Conservation (phyloP, 345 rosid genomes). For the Angophora floribunda region DNA sequence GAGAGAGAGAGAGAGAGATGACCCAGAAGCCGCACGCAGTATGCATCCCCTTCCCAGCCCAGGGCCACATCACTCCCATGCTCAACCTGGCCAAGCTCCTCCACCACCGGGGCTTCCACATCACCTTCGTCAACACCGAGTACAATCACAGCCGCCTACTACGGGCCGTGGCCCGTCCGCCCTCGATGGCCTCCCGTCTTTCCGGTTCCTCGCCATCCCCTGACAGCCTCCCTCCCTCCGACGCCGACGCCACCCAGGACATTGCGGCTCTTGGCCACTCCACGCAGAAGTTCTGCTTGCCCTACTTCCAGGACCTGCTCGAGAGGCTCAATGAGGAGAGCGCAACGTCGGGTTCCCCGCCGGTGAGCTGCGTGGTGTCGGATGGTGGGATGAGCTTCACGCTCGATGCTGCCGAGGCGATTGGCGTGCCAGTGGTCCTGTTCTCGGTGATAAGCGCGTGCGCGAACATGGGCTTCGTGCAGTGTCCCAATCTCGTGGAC, state of each 20-base stretch:
- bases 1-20: not conserved
- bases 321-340: not conserved
- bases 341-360: not conserved
- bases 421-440: not conserved
- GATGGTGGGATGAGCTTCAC: not conserved
- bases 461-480: not conserved
- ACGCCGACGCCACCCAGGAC: not conserved
- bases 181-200: not conserved
- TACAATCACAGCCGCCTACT: not conserved
- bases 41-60: not conserved
- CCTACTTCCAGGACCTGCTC: not conserved
- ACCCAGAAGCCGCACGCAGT: not conserved
- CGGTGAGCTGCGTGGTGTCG: not conserved
- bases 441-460: not conserved
- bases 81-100: slow-evolving; percentile 2
- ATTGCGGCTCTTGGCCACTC: not conserved
- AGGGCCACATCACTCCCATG: slow-evolving; percentile 5
- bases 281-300: not conserved
- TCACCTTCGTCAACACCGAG: slow-evolving; percentile 6
- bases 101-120: not conserved
- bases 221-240: not conserved
- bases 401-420: not conserved
- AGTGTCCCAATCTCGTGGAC: not conserved
- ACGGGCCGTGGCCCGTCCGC: not conserved
- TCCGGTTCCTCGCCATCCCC: not conserved